Conservation (phyloP, 2,329 filamentous ascomycete species). For the Ophiocordyceps sinensis region DNA sequence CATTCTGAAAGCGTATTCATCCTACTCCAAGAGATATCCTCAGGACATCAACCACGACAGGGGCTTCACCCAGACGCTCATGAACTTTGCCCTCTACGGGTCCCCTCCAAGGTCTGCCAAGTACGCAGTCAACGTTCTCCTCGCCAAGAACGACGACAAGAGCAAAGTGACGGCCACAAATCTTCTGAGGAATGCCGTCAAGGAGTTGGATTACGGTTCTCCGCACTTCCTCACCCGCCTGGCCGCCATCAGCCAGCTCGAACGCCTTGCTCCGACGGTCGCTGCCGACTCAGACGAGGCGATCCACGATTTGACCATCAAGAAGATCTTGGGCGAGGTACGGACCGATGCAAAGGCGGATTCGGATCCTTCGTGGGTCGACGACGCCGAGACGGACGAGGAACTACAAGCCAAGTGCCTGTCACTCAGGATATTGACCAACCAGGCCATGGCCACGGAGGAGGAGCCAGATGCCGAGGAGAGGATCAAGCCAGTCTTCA, state of each 20-base stretch:
- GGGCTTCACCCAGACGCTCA: slow-evolving; percentile 67
- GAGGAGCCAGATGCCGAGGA: slow-evolving; percentile 39
- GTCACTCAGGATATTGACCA: slow-evolving; percentile 74
- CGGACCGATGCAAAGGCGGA: slow-evolving; percentile 44
- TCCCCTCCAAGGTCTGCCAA: slow-evolving; percentile 74
- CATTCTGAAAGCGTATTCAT: slow-evolving; percentile 84
- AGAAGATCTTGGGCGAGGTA: slow-evolving; percentile 58
- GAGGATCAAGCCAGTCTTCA: slow-evolving; percentile 55
- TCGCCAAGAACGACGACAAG: slow-evolving; percentile 60
- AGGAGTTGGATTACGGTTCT: slow-evolving; percentile 58
- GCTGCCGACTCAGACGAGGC: slow-evolving; percentile 59
- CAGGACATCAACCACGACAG: slow-evolving; percentile 69
- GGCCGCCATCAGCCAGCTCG: slow-evolving; percentile 58
- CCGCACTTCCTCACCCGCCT: slow-evolving; percentile 64
- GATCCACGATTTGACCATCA: slow-evolving; percentile 66
- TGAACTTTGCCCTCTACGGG: slow-evolving; percentile 71
- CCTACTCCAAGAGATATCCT: slow-evolving; percentile 76
- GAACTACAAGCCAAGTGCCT: slow-evolving; percentile 74
- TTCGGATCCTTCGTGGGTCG: slow-evolving; percentile 49
- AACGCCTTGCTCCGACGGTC: slow-evolving; percentile 58
- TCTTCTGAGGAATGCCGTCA: slow-evolving; percentile 60
- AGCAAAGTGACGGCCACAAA: slow-evolving; percentile 72
- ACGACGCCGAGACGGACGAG: slow-evolving; percentile 55
- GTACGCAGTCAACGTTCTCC: slow-evolving; percentile 81
- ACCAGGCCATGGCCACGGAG: slow-evolving; percentile 54